phyloP scores from a whole-genome alignment of 75 land plant species.

The Selaginella moellendorffii region DNA sequence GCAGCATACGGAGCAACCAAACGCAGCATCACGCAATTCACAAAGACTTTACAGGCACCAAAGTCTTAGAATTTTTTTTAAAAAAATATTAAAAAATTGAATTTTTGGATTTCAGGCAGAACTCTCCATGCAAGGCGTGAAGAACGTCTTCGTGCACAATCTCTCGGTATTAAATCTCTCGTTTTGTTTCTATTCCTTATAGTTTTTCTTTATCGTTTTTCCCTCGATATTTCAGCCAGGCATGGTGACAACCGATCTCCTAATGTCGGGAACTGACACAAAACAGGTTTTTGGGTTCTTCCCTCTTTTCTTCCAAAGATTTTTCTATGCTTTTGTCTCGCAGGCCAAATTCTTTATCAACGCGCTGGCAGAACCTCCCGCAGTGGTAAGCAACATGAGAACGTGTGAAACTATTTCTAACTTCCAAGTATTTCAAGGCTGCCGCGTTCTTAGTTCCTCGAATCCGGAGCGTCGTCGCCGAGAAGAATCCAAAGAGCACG shows the following conservation, averaged over 20 bases:
- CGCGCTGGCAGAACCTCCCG: slow-evolving; percentile 89
- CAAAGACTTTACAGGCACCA: slow-evolving; percentile 89
- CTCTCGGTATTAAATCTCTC: slow-evolving; percentile 48
- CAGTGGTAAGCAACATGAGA: slow-evolving; percentile 39
- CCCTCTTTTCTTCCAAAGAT: neutral
- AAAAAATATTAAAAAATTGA: neutral
- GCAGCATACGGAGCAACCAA: slow-evolving; percentile 99
- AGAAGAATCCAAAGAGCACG: slow-evolving; percentile 57
- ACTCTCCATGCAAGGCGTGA: slow-evolving; percentile 67
- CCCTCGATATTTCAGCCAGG: no score
- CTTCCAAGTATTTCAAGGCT: slow-evolving; percentile 36
- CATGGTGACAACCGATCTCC: slow-evolving; percentile 98
- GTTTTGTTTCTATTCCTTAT: neutral
- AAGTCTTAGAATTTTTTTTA: neutral
- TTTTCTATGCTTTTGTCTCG: slow-evolving; percentile 5
- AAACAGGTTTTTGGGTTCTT: slow-evolving; percentile 74
- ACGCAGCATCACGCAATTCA: slow-evolving; percentile 88
- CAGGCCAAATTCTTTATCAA: slow-evolving; percentile 99
- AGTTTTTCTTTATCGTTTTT: no score
- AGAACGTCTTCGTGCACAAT: slow-evolving; percentile 80
- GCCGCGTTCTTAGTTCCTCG: slow-evolving; percentile 79
- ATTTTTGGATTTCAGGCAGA: slow-evolving; percentile 56
- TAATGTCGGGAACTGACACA: slow-evolving; percentile 89
- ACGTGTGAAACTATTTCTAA: neutral
- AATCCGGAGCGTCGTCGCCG: slow-evolving; percentile 41